Evolutionary conservation across 345 rosid species (phyloP).

Genomic region (Rhodamnia rubescens): DNA sequence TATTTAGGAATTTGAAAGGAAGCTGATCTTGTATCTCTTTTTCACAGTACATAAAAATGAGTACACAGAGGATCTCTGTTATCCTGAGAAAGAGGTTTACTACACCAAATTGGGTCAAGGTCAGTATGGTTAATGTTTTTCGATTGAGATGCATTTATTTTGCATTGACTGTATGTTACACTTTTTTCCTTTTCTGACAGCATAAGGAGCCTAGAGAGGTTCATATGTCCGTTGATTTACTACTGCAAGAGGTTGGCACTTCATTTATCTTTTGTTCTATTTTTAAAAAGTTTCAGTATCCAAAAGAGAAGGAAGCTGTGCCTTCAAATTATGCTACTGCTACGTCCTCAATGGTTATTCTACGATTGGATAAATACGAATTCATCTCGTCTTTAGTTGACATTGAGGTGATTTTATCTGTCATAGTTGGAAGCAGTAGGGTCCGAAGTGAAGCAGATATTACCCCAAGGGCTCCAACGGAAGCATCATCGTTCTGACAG

Average conservation of each 20-base stretch:
- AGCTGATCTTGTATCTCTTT: background rate
- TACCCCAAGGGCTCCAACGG: conserved; percentile 66
- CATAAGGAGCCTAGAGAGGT: conserved; percentile 99
- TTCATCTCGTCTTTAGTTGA: background rate
- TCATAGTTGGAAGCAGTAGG: conserved; percentile 58
- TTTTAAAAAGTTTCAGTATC: background rate
- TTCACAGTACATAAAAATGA: conserved; percentile 64
- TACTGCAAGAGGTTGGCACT: conserved; percentile 75
- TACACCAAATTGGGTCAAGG: conserved; percentile 98
- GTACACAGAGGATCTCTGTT: conserved; percentile 74
- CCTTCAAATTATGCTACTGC: background rate
- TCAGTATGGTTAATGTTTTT: conserved; percentile 7
- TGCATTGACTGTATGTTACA: background rate
- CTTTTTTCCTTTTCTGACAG: conserved; percentile 35
- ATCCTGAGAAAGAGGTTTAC: conserved; percentile 86
- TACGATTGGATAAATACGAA: background rate
- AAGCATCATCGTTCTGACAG: conserved; percentile 86
- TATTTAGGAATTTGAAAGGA: background rate
- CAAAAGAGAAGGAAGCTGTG: background rate
- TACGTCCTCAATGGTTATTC: background rate
- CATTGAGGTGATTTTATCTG: background rate
- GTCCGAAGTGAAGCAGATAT: conserved; percentile 73
- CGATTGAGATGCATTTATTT: background rate
- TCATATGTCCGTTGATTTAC: conserved; percentile 92
- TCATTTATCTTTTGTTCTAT: background rate